Evolutionary conservation across 495 filamentous ascomycete genomes (phyloP).

Genomic region (Daldinia decipiens): DNA sequence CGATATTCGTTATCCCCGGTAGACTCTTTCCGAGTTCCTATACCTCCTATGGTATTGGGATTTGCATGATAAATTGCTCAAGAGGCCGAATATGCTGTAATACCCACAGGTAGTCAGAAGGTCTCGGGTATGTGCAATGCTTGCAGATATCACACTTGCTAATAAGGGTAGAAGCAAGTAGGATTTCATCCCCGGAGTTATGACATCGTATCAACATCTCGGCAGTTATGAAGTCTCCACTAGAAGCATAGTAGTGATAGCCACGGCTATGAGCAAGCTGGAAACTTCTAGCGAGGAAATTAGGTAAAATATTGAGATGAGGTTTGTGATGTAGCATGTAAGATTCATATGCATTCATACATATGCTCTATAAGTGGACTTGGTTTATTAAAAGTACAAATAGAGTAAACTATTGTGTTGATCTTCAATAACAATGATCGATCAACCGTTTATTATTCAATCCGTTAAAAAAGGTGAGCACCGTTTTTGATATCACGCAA

Average conservation of each 20-base stretch:
- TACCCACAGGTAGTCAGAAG: background rate
- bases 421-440: background rate
- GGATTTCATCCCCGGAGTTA: background rate
- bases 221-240: background rate
- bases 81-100: background rate
- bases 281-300: background rate
- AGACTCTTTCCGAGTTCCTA: background rate
- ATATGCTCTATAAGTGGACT: background rate
- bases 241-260: background rate
- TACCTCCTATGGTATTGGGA: background rate
- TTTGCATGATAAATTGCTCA: background rate
- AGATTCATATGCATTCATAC: background rate
- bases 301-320: background rate
- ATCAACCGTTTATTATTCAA: background rate
- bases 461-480: background rate
- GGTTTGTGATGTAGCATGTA: background rate
- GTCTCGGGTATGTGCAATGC: background rate
- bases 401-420: background rate
- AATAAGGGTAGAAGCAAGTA: background rate
- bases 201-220: background rate
- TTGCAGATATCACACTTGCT: background rate
- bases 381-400: background rate
- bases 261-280: background rate
- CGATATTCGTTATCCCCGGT: background rate
- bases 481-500: conserved; percentile 1